Base-by-base conservation (phyloP, 805 yeast genomes). In the Naumovozyma baii region DNA sequence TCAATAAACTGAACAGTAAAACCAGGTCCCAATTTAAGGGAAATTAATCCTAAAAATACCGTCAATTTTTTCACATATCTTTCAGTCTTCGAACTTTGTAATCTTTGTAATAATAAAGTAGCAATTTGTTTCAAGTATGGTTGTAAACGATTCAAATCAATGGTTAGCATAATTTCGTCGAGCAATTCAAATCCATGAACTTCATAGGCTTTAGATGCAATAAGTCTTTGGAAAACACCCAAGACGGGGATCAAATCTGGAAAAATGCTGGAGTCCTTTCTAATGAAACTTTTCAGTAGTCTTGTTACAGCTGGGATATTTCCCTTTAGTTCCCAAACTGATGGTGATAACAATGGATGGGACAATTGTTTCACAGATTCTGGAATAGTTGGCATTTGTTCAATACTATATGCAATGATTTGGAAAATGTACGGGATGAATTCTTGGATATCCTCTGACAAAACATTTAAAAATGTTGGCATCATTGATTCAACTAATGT, bases 171-270 rank as follows among this genome's bases (percentile, higher is more conserved):
- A 36, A 92, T 78, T 2, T 72, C 65, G 55, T 83, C 88, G 34
- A 92, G 63, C 33, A 92, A 65, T 41, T 92, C 97, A 60, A 92
- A 82, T 2, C 96, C 97, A 51, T 76, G 72, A 30, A 64, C 63
- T 52, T 92, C 97, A 51, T 86, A 81, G 13, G 77, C 72, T 48
- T 81, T 83, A 0, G 96, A 85, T 1, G 96, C 78, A 38, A 92
- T 76, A 48, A 92, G 68, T 59, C 88, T 86, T 64, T 94, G 98
- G 69, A 85, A 94, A n/a, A 92, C 95, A 31, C 99, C 99, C 31
- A 92, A 67, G 22, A 92, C 73, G 3, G 96, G 95, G 28, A 83
- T 74, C 32, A 86, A 58, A 36, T 69, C 72, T n/a, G 54, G 50
- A 35, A 63, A 69, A 2, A 61, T 50, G 2, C 49, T 39, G 8